Percentiles rank a stretch among this genome's conserved stretches.
Conservation (phyloP, 2,329 filamentous ascomycete genomes). For the Didymellaceae sp. region DNA sequence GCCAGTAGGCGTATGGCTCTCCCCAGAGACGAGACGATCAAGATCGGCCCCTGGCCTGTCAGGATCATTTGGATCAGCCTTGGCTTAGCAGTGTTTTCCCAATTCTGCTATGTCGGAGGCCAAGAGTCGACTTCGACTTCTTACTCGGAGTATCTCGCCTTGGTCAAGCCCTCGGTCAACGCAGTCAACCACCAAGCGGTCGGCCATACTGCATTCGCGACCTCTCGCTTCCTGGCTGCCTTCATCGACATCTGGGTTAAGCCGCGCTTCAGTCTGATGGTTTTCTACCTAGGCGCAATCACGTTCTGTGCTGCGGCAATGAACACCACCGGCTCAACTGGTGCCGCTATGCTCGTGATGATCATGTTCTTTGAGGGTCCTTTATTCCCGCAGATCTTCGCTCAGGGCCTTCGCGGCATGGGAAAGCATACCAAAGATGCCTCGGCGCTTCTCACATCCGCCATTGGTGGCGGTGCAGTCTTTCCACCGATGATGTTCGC, state of each 20-base stretch:
- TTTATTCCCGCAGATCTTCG: conserved; percentile 65
- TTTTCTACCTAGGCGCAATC: conserved; percentile 61
- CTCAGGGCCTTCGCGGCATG: conserved; percentile 63
- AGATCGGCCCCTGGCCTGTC: conserved; percentile 48
- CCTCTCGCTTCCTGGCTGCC: conserved; percentile 64
- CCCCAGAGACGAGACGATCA: conserved; percentile 51
- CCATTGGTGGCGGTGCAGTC: conserved; percentile 61
- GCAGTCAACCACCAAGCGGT: conserved; percentile 57
- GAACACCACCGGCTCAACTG: conserved; percentile 49
- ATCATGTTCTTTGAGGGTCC: conserved; percentile 67
- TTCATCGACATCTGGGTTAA: conserved; percentile 61
- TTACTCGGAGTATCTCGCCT: conserved; percentile 54
- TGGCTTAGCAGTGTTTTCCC: conserved; percentile 59
- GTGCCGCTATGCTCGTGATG: conserved; percentile 58
- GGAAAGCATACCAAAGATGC: conserved; percentile 65
- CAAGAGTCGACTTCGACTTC: conserved; percentile 63
- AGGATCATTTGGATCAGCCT: conserved; percentile 64
- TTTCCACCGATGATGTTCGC: conserved; percentile 63
- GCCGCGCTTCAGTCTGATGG: conserved; percentile 63
- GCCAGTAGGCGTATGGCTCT: conserved; percentile 55
- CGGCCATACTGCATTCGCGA: conserved; percentile 64
- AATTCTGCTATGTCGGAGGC: conserved; percentile 67
- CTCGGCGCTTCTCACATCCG: conserved; percentile 59
- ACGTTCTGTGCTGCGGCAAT: conserved; percentile 60
- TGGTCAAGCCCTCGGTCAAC: conserved; percentile 49